Evolutionary conservation across 208 protist species (phyloP).

Genomic region (Leishmania gerbilli): DNA sequence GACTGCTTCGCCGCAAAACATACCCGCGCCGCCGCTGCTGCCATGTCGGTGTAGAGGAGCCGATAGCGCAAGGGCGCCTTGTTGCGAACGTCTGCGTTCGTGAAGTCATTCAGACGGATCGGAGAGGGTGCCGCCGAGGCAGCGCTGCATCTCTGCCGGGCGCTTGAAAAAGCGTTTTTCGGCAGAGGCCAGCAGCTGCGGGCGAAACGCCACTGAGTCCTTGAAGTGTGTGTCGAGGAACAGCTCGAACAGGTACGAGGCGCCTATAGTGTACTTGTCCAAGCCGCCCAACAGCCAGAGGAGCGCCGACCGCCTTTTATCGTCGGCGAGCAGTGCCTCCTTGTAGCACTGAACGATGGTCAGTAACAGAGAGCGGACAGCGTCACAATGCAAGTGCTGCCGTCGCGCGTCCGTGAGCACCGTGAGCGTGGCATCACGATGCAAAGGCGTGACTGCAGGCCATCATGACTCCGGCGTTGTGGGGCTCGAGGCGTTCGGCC

Average conservation of each 20-base stretch:
- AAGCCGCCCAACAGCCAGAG: constrained; percentile 93
- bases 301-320: constrained; percentile 64
- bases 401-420: constrained; percentile 83
- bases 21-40: constrained; percentile 47
- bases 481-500: constrained; percentile 84
- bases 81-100: constrained; percentile 87
- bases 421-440: constrained; percentile 51
- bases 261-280: constrained; percentile 85
- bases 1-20: constrained; percentile 50
- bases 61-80: constrained; percentile 87
- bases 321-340: constrained; percentile 45
- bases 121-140: constrained; percentile 84
- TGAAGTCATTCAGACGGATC: constrained; percentile 77
- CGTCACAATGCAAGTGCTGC: constrained; percentile 62
- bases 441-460: constrained; percentile 26
- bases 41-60: constrained; percentile 56
- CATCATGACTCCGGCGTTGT: constrained; percentile 90
- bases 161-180: constrained; percentile 94
- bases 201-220: constrained; percentile 57
- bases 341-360: constrained; percentile 47
- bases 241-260: constrained; percentile 92
- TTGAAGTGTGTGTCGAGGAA: constrained; percentile 46
- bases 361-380: constrained; percentile 46
- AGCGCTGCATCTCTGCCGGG: constrained; percentile 86
- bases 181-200: constrained; percentile 87